Evolutionary conservation across 2,329 filamentous ascomycete genomes (phyloP), one percentile per base, ranked within the genome.

Genomic region (Fusarium duplospermum): DNA sequence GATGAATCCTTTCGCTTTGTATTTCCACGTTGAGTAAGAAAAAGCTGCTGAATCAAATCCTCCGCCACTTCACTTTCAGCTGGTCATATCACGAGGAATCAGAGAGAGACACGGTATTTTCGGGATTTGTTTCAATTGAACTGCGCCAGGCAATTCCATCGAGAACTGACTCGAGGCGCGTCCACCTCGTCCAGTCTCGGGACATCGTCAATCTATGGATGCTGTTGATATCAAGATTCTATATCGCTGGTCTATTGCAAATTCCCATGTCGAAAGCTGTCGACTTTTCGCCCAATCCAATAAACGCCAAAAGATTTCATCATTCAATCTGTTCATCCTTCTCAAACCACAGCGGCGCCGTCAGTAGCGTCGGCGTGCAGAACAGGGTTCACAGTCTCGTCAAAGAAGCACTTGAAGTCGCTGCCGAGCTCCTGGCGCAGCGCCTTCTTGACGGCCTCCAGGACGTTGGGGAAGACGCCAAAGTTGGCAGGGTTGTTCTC

Each of bases 401-500:
- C 90, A 83, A 93, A 94, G 83, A 90, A 88, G 82, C 93, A 91
- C 85, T 90, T 89, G 85, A 94, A 94, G 75, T 94, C 92, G 47
- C 90, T 79, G n/a, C 93, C 92, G 8, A 94, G 84, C 84, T 94
- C 87, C 84, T 93, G 93, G 77, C 86, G 86, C 72, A 94, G 85
- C 6, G 92, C 92, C 52, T 70, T 77, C 77, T 78, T 87, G 62
- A 94, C 91, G 0, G 92, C 92, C 74, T 93, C 91, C 47, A 93
- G 85, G 14, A 94, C 93, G 78, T 93, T 93, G 69, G 86, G 82
- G 84, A 94, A 94, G 45, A 94, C 92, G 73, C 93, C 93, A 79
- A 94, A 94, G 84, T 88, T 93, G 79, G 93, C 93, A 1, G 93
- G 93, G 84, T 93, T 94, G 84, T 93, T 87, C 82, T 92, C 88